These are phyloP conservation scores for Leccinum longicurvipes DNA, from an alignment of 768 basidiomycete species.

Conservation along the genomic window DNA sequence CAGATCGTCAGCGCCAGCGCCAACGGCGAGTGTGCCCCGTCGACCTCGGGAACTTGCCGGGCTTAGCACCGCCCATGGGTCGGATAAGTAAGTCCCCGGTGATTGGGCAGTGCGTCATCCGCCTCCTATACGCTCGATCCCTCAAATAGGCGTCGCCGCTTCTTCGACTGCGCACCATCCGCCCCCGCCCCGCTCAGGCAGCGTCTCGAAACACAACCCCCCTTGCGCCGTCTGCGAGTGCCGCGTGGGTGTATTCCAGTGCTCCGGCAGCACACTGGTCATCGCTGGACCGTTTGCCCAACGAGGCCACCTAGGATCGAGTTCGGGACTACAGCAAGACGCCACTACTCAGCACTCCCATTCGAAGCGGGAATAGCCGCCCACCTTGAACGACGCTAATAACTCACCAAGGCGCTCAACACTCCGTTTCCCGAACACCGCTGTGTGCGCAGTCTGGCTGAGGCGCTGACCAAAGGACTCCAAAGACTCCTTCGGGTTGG, in stretches of 20 bases:
- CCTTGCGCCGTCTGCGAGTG: slow-evolving; percentile 1
- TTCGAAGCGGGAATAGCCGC: background rate
- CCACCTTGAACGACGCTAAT: background rate
- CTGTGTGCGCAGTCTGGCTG: background rate
- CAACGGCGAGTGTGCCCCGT: background rate
- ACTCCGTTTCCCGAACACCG: background rate
- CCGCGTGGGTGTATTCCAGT: slow-evolving; percentile 9
- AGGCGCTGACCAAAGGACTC: too few relatives aligned
- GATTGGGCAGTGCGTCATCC: too few relatives aligned
- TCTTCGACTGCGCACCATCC: background rate
- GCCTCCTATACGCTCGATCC: slow-evolving; percentile 5
- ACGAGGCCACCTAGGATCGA: background rate
- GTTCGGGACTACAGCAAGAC: background rate
- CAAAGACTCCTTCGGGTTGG: too few relatives aligned
- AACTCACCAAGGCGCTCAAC: background rate
- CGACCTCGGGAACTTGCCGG: background rate
- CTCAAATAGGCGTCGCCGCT: background rate
- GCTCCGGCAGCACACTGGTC: background rate
- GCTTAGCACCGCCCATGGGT: background rate
- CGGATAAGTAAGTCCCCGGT: too few relatives aligned
- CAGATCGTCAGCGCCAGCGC: background rate
- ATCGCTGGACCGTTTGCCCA: too few relatives aligned
- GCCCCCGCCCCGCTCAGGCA: background rate
- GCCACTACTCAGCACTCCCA: background rate
- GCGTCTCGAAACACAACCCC: background rate